These are phyloP conservation scores for Gremmenia infestans DNA, from an alignment of 2,329 filamentous ascomycete genomes.

Conservation along the genomic window DNA sequence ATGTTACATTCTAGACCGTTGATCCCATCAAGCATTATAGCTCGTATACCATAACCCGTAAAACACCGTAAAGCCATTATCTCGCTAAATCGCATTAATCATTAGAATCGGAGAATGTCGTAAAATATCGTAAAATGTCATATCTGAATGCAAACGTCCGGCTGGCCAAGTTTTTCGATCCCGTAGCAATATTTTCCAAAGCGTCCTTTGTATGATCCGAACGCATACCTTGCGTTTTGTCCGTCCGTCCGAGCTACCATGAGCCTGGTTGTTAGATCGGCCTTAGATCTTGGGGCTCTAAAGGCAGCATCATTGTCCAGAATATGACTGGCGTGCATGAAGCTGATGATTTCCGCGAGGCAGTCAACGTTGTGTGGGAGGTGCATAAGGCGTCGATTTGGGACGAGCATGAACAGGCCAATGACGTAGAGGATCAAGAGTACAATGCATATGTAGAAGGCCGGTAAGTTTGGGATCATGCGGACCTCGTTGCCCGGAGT, in stretches of 20 bases:
- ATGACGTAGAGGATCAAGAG: slow-evolving; percentile 66
- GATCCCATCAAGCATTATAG: background rate
- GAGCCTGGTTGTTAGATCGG: slow-evolving; percentile 64
- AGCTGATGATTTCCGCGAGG: slow-evolving; percentile 72
- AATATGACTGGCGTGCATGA: slow-evolving; percentile 68
- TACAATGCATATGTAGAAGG: slow-evolving; percentile 67
- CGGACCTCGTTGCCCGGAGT: slow-evolving; percentile 45
- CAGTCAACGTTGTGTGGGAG: slow-evolving; percentile 70
- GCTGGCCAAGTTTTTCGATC: slow-evolving; percentile 27
- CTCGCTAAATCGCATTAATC: background rate
- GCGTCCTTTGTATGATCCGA: slow-evolving; percentile 26
- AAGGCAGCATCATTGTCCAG: slow-evolving; percentile 66
- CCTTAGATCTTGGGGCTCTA: slow-evolving; percentile 58
- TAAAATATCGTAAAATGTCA: background rate
- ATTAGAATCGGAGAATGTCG: background rate
- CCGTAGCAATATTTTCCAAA: slow-evolving; percentile 26
- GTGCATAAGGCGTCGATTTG: slow-evolving; percentile 53
- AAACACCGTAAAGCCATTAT: background rate
- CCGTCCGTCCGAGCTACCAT: slow-evolving; percentile 29
- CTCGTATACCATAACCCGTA: slow-evolving; percentile 1
- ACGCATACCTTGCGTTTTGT: slow-evolving; percentile 21
- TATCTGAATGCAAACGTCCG: background rate
- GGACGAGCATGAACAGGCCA: slow-evolving; percentile 59
- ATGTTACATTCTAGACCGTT: background rate
- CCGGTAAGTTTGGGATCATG: slow-evolving; percentile 69